Base-by-base conservation (phyloP, 208 protist species). In the Trypanosoma grayi region DNA sequence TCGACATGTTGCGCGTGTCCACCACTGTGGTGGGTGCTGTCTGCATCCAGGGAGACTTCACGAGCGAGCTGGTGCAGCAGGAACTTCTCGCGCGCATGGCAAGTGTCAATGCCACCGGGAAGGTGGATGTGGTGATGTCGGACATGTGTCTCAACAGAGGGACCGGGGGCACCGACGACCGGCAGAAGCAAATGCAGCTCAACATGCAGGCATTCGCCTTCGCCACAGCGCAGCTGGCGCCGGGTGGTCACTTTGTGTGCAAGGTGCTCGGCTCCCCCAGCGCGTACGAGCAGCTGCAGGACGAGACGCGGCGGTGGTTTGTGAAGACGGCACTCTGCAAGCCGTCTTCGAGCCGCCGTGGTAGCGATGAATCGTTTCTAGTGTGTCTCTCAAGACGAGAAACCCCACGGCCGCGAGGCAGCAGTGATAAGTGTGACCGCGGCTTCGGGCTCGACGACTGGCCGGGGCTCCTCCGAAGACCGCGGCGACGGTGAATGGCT, bases 91-190 rank as follows among this genome's bases (percentile, higher is more conserved):
- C 43, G 22, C 58, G 25, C 37, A 53, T 55, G 47, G 22, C 20
- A 51, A 31, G 34, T 24, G 58, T 73, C 8, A 27, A 68, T 24
- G 64, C 47, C 34, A 46, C 5, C 46, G 63, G 27, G 14, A 31
- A 47, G 8, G 69, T 93, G 6, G 78, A 90, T 60, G 70, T 93
- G 20, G 61, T 93, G n/a, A 89, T 79, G 28, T 91, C 83, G 10
- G 87, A 93, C 58, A 90, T 93, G 82, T 93, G 87, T 58, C 83
- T 83, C 6, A 93, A 93, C 48, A 78, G 87, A 3, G 73, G 78
- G 61, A 39, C 50, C 8, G 87, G 87, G 5, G 79, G 79, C 27
- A 62, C 64, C 2, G 60, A 74, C 51, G 87, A 93, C 55, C 72
- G 87, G 6, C 82, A 93, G 59, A 82, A 85, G 31, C 81, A 85